Base-by-base conservation (phyloP, 2,329 filamentous ascomycete species). In the Penicillium psychrosexuale region DNA sequence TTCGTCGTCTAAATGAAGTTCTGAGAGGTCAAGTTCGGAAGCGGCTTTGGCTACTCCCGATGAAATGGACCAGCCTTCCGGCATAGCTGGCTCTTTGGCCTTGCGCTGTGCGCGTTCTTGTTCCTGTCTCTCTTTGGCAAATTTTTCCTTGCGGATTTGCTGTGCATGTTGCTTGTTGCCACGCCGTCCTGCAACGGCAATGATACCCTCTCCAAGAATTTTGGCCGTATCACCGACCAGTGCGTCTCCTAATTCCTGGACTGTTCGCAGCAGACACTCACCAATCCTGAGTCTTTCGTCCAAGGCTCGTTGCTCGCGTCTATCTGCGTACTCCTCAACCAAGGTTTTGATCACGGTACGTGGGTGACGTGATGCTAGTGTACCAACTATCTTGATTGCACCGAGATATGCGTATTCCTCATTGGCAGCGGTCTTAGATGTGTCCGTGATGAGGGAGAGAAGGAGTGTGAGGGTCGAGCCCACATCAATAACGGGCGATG, bases 351-450 rank as follows among this genome's bases (percentile, higher is more conserved):
- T 47, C 2, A 75, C 72, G 5, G 75, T 77, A 38, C 66, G 70
- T 12, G 75, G 75, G 55, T 77, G 75, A 27, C 67, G 67, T 4
- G 74, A 74, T 13, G 75, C 73, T 11, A 77, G 55, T 9, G 64
- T 68, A 8, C 73, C 74, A 22, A 77, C 70, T 7, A 73, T 59
- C 42, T 74, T 77, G 49, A 77, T 74, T 24, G 73, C 75, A 42
- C 75, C 75, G 5, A 77, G 63, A 47, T 77, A 77, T 45, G 76
- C 69, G 52, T 75, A 77, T 58, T 77, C 74, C 43, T 77, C 75
- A 17, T 69, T 72, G 15, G 65, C 60, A 1, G 63, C 55, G 8
- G 66, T 57, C 47, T 69, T 69, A 0, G 70, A 69, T 11, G 66
- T 59, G 44, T 70, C 72, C 3, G 67, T 71, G 31, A 77, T 66